These are phyloP conservation scores for Russula compacta DNA, from an alignment of 768 basidiomycete species.

Conservation along the genomic window DNA sequence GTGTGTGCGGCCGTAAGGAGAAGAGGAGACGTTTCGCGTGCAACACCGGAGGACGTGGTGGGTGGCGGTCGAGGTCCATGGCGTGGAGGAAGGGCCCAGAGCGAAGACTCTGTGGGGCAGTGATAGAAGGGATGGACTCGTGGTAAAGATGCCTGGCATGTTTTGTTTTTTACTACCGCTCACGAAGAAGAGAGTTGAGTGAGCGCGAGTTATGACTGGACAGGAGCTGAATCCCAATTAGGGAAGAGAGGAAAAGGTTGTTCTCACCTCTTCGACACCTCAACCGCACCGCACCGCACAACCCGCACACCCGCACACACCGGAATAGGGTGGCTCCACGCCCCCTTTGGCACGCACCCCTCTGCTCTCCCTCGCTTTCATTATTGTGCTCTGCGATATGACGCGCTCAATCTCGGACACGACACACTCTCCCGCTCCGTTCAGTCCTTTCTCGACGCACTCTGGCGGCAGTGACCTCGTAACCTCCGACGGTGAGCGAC, in stretches of 20 bases:
- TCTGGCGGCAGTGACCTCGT: conserved; percentile 27
- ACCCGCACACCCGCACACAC: too few species aligned
- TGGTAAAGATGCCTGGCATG: not conserved
- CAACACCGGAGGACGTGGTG: not conserved
- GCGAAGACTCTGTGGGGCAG: not conserved
- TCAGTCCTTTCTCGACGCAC: conserved; percentile 32
- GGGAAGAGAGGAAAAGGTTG: not conserved
- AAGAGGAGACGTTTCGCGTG: conserved; percentile 47
- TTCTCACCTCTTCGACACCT: too few species aligned
- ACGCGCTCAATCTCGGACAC: conserved; percentile 29
- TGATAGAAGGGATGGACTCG: not conserved
- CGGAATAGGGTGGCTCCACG: too few species aligned
- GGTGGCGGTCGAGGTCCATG: not conserved
- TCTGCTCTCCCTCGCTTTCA: not conserved
- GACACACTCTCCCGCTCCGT: conserved; percentile 29
- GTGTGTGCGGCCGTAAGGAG: conserved; percentile 79
- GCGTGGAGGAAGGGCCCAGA: not conserved
- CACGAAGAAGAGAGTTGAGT: not conserved
- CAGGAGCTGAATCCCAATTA: not conserved
- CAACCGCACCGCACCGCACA: too few species aligned
- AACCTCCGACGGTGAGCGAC: conserved; percentile 31
- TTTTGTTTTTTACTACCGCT: not conserved
- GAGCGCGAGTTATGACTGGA: not conserved
- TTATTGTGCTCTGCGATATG: conserved; percentile 21
- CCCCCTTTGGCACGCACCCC: too few species aligned